Conservation (phyloP, 768 basidiomycete genomes). For the Calocybe gangraenosa region DNA sequence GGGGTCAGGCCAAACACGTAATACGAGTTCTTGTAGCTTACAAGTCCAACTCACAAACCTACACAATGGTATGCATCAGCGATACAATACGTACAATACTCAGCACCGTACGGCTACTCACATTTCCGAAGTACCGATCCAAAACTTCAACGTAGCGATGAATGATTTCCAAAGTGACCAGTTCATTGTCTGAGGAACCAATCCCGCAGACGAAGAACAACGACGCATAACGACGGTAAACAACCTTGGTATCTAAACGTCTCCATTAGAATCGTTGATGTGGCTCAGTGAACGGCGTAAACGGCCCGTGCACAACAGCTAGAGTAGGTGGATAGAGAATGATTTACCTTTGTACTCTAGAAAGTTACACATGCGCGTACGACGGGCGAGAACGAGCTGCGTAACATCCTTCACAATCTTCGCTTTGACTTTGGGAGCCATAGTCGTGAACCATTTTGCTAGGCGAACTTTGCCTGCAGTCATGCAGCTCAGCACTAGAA, state of each 20-base stretch:
- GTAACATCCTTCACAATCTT: slow-evolving; percentile 99
- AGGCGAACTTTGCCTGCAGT: slow-evolving; percentile 87
- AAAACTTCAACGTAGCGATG: slow-evolving; percentile 94
- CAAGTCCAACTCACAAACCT: slow-evolving; percentile 96
- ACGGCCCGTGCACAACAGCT: slow-evolving; percentile 3
- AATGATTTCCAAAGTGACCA: slow-evolving; percentile 87
- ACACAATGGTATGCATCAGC: slow-evolving; percentile 9
- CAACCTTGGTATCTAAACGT: slow-evolving; percentile 76
- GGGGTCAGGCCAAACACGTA: slow-evolving; percentile 3
- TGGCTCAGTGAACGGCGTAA: not conserved
- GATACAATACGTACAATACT: not conserved
- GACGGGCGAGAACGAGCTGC: slow-evolving; percentile 89
- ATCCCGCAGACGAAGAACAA: slow-evolving; percentile 94
- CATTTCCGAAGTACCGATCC: slow-evolving; percentile 88
- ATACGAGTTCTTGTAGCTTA: slow-evolving; percentile 33
- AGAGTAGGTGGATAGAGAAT: not conserved
- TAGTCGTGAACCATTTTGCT: slow-evolving; percentile 97
- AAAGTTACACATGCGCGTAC: slow-evolving; percentile 98
- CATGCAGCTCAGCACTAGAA: slow-evolving; percentile 5
- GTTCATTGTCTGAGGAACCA: slow-evolving; percentile 81
- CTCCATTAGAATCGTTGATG: slow-evolving; percentile 14
- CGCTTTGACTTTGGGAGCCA: slow-evolving; percentile 83
- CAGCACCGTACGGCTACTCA: slow-evolving; percentile 32
- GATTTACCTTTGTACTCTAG: slow-evolving; percentile 91
- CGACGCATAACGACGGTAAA: slow-evolving; percentile 94